Evolutionary conservation across 805 yeast genomes (phyloP).

Genomic region (Sungouiozyma ichnusensis): DNA sequence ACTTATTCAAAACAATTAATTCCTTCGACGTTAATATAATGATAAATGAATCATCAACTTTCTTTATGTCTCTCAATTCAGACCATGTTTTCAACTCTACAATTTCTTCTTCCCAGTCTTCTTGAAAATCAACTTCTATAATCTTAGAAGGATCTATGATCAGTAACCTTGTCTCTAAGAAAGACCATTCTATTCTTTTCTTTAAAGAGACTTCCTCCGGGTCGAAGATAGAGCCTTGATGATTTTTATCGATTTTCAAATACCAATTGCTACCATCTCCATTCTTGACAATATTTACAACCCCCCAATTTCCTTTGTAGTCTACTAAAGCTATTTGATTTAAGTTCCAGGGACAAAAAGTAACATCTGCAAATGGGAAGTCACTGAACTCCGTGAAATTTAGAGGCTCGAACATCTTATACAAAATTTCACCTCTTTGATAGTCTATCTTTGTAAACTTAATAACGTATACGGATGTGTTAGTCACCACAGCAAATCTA

Average conservation of each 20-base stretch:
- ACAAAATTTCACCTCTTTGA: slow-evolving; percentile 7
- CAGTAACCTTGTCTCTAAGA: slow-evolving; percentile 22
- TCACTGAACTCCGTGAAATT: slow-evolving; percentile 20
- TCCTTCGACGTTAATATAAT: slow-evolving; percentile 60
- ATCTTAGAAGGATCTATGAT: slow-evolving; percentile 37
- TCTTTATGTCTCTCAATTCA: slow-evolving; percentile 35
- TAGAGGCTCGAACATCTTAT: slow-evolving; percentile 18
- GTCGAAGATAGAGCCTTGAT: slow-evolving; percentile 30
- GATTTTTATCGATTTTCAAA: slow-evolving; percentile 7
- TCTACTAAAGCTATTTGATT: slow-evolving; percentile 37
- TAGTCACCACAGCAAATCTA: slow-evolving; percentile 32
- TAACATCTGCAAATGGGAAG: slow-evolving; percentile 35
- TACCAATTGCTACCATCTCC: slow-evolving; percentile 6
- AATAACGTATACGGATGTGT: slow-evolving; percentile 27
- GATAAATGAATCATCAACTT: slow-evolving; percentile 29
- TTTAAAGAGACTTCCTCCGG: slow-evolving; percentile 46
- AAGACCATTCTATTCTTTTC: slow-evolving; percentile 41
- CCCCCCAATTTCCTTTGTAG: slow-evolving; percentile 41
- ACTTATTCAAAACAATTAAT: slow-evolving; percentile 39
- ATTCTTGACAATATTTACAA: slow-evolving; percentile 25
- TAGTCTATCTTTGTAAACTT: slow-evolving; percentile 16
- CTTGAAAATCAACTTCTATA: slow-evolving; percentile 23
- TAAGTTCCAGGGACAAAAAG: slow-evolving; percentile 35
- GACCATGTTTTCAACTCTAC: slow-evolving; percentile 48
- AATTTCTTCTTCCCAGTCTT: slow-evolving; percentile 27